Evolutionary conservation across 1,284 basidiomycete genomes (phyloP).

Genomic region (Boletus coffeatus): DNA sequence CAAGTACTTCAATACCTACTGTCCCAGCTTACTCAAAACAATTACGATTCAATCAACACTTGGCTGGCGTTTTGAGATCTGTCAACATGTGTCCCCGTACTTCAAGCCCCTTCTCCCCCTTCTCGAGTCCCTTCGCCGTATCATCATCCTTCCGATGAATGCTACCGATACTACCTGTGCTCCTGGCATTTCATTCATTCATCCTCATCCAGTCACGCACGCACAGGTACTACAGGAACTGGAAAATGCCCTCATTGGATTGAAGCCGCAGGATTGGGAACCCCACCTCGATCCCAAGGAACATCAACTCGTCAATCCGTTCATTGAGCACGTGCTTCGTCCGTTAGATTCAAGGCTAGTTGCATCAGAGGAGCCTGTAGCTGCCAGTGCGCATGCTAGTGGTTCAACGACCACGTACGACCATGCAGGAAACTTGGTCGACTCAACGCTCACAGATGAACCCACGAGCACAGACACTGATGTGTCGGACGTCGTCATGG

Average conservation of each 20-base stretch:
- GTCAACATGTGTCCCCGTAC: neutral
- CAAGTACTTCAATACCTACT: neutral
- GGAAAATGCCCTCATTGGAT: neutral
- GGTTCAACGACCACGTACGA: neutral
- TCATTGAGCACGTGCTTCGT: neutral
- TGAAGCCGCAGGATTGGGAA: neutral
- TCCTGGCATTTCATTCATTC: neutral
- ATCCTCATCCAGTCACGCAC: neutral
- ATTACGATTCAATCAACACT: neutral
- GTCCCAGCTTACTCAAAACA: neutral
- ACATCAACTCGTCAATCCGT: neutral
- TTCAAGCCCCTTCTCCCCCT: neutral
- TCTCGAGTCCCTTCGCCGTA: neutral
- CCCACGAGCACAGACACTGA: neutral
- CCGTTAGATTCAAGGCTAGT: neutral
- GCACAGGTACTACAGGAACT: neutral
- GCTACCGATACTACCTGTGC: neutral
- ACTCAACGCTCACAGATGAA: neutral
- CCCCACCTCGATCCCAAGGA: neutral
- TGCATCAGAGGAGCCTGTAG: neutral
- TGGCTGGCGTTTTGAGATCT: neutral
- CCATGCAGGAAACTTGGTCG: neutral
- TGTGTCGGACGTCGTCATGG: neutral
- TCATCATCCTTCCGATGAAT: neutral
- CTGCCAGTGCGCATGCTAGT: neutral